Evolutionary conservation across 805 yeast genomes (phyloP).

Genomic region (Lachancea mirantina): DNA sequence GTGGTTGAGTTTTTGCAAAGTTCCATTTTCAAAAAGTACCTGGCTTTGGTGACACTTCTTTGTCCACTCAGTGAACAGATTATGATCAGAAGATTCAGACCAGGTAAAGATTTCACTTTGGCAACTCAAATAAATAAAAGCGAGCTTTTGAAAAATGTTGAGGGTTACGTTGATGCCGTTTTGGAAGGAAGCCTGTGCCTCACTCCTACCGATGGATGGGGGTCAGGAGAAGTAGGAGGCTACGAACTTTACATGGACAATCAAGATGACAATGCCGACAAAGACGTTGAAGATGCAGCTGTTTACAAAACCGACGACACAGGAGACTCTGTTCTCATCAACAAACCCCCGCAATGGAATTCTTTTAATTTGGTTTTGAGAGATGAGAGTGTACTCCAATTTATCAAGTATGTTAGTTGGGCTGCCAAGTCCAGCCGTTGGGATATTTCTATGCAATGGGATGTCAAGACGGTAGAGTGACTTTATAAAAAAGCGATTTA

Average conservation of each 20-base stretch:
- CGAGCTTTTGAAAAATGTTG: constrained; percentile 31
- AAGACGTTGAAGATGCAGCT: constrained; percentile 69
- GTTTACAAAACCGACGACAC: constrained; percentile 55
- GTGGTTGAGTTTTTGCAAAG: constrained; percentile 55
- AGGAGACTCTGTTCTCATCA: constrained; percentile 70
- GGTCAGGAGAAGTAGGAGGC: constrained; percentile 85
- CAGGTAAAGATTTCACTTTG: constrained; percentile 87
- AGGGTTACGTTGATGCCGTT: constrained; percentile 36
- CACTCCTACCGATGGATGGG: constrained; percentile 82
- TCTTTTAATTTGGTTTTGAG: constrained; percentile 67
- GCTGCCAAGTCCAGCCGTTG: constrained; percentile 87
- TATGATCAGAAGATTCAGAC: constrained; percentile 80
- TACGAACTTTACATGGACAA: constrained; percentile 85
- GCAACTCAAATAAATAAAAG: constrained; percentile 56
- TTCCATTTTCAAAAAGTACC: constrained; percentile 60
- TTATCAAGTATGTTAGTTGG: constrained; percentile 84
- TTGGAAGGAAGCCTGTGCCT: constrained; percentile 76
- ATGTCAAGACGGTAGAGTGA: constrained; percentile 42
- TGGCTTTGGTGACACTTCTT: constrained; percentile 54
- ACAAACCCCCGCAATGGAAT: constrained; percentile 81
- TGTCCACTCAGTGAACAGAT: constrained; percentile 58
- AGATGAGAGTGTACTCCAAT: constrained; percentile 81
- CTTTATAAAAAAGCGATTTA: constrained; percentile 11
- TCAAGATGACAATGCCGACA: constrained; percentile 39
- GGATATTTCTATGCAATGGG: constrained; percentile 83